These are phyloP conservation scores for Komagataella populi DNA, from an alignment of 805 yeast genomes.

Conservation along the genomic window DNA sequence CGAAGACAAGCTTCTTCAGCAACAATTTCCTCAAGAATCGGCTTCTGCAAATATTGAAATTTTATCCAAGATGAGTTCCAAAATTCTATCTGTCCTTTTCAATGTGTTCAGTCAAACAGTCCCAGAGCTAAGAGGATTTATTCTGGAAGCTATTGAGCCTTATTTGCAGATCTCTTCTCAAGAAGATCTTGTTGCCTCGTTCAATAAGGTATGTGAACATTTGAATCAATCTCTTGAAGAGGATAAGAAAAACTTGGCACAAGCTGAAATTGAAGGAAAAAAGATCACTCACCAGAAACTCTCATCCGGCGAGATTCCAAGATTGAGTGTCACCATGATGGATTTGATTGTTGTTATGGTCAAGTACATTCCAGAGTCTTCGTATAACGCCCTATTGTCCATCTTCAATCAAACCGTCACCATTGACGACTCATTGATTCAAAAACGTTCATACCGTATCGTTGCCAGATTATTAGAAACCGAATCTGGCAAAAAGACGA, in stretches of 20 bases:
- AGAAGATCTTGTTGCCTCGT: conserved; percentile 59
- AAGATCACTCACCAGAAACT: conserved; percentile 19
- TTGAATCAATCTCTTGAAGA: conserved; percentile 64
- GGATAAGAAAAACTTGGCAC: neutral
- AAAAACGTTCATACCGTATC: conserved; percentile 82
- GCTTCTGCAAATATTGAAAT: conserved; percentile 48
- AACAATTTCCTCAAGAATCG: conserved; percentile 42
- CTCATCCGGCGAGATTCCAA: conserved; percentile 24
- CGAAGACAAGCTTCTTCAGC: conserved; percentile 43
- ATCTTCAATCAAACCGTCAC: conserved; percentile 61
- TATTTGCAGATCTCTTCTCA: conserved; percentile 58
- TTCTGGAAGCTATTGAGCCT: conserved; percentile 76
- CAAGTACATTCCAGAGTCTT: conserved; percentile 59
- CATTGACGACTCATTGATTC: conserved; percentile 51
- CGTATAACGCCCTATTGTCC: conserved; percentile 63
- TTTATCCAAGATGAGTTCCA: conserved; percentile 52
- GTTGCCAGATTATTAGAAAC: conserved; percentile 58
- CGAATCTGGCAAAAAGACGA: conserved; percentile 44
- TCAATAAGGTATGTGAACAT: conserved; percentile 73
- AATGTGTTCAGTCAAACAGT: conserved; percentile 86
- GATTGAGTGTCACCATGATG: conserved; percentile 73
- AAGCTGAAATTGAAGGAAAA: conserved; percentile 20
- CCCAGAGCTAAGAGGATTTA: conserved; percentile 71
- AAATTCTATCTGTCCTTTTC: conserved; percentile 75
- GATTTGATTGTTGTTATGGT: conserved; percentile 83